Evolutionary conservation across 78 protist species (phyloP).

Genomic region (Monosiga brevicollis): DNA sequence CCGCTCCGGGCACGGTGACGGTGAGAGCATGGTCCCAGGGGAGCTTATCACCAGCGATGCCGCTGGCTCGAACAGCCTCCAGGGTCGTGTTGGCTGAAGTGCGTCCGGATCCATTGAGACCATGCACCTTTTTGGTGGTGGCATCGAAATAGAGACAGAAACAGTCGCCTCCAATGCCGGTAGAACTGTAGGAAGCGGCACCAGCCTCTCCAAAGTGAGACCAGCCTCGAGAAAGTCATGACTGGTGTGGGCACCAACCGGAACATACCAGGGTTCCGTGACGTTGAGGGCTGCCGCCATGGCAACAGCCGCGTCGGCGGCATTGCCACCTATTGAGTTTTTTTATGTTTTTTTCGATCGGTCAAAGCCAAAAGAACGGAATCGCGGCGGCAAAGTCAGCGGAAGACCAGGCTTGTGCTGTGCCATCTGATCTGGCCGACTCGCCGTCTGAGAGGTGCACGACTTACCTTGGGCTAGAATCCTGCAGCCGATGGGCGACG

Average conservation of each 20-base stretch:
- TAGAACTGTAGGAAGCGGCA: slow-evolving; percentile 24
- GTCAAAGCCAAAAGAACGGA: no score
- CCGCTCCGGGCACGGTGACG: slow-evolving; percentile 58
- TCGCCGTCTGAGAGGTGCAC: no score
- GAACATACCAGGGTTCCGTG: slow-evolving; percentile 13
- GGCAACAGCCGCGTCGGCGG: slow-evolving; percentile 77
- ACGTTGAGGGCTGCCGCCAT: slow-evolving; percentile 51
- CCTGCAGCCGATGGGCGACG: no score
- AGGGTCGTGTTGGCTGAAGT: slow-evolving; percentile 31
- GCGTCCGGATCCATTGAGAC: slow-evolving; percentile 68
- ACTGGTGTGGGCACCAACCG: no score
- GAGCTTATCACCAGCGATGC: not conserved
- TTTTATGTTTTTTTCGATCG: no score
- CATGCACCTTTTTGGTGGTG: slow-evolving; percentile 14
- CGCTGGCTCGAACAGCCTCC: slow-evolving; percentile 1
- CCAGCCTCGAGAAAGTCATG: not conserved
- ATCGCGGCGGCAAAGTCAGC: no score
- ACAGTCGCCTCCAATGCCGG: slow-evolving; percentile 79
- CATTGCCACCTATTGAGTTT: slow-evolving; percentile 81
- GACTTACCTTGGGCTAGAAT: no score
- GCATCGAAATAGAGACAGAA: slow-evolving; percentile 45
- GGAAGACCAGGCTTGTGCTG: no score
- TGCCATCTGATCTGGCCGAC: no score
- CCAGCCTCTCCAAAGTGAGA: not conserved
- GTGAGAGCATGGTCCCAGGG: not conserved